Evolutionary conservation across 768 basidiomycete genomes (phyloP).

Genomic region (Tricholoma sp.): DNA sequence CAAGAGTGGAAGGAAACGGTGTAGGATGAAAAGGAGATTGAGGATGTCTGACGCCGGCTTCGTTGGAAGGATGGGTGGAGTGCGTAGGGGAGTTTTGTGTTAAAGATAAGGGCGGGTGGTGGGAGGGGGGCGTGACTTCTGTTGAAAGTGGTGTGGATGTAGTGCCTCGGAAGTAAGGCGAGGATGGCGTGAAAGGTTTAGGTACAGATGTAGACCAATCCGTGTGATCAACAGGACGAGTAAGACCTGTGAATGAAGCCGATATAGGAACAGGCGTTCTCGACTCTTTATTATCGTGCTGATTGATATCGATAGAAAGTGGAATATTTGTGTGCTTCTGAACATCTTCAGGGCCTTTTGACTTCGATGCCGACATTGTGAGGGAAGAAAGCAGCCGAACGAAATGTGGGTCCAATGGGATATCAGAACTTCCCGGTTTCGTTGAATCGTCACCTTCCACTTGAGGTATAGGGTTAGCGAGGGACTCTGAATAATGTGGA

Average conservation of each 20-base stretch:
- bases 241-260: slow-evolving; percentile 11
- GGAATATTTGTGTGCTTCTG: slow-evolving; percentile 7
- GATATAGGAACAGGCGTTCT: slow-evolving; percentile 19
- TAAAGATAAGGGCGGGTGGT: background rate
- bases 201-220: slow-evolving; percentile 20
- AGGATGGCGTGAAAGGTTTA: background rate
- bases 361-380: slow-evolving; percentile 45
- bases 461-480: slow-evolving; percentile 25
- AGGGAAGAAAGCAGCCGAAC: slow-evolving; percentile 62
- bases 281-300: slow-evolving; percentile 8
- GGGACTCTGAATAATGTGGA: slow-evolving; percentile 46
- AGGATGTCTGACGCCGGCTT: background rate
- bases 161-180: background rate
- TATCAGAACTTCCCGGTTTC: slow-evolving; percentile 22
- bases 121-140: background rate
- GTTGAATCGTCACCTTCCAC: slow-evolving; percentile 27
- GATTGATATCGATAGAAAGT: slow-evolving; percentile 8
- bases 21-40: background rate
- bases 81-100: background rate
- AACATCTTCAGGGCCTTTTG: slow-evolving; percentile 5
- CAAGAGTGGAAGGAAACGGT: background rate
- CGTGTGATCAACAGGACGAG: background rate
- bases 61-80: background rate
- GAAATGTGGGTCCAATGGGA: slow-evolving; percentile 62
- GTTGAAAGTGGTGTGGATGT: background rate